phyloP scores from a whole-genome alignment of 192 early-diverging fungal genomes.

The Umbelopsis isabellina region DNA sequence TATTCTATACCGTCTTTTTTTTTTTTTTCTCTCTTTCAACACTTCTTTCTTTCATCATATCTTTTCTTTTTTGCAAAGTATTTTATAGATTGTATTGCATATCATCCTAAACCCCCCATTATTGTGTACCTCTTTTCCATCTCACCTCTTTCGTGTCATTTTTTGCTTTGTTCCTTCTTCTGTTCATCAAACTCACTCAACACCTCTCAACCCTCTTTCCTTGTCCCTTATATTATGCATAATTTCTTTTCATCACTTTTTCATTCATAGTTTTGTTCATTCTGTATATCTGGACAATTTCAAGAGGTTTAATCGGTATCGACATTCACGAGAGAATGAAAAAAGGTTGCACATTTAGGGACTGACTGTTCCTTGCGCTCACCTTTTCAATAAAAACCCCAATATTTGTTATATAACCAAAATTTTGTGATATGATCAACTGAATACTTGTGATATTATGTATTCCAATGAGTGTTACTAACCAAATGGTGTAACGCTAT shows the following conservation, averaged over 20 bases:
- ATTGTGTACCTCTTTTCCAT: constrained; percentile 20
- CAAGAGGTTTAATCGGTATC: constrained; percentile 23
- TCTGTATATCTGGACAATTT: constrained; percentile 24
- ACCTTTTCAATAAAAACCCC: constrained; percentile 9
- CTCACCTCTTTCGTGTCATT: constrained; percentile 20
- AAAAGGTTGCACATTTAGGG: constrained; percentile 17
- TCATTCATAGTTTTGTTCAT: constrained; percentile 18
- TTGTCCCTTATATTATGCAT: constrained; percentile 20
- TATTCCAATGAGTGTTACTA: no score
- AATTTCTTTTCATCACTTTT: constrained; percentile 25
- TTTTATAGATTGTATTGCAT: constrained; percentile 24
- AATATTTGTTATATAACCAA: no score
- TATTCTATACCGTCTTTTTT: constrained; percentile 22
- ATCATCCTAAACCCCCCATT: constrained; percentile 9
- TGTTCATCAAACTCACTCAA: constrained; percentile 17
- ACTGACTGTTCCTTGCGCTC: constrained; percentile 19
- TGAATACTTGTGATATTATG: no score
- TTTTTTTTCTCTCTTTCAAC: not conserved
- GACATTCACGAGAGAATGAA: constrained; percentile 17
- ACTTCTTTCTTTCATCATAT: not conserved
- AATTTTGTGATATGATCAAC: no score
- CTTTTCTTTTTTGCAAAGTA: constrained; percentile 10
- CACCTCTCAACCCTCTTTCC: constrained; percentile 6
- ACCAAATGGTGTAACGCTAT: no score
- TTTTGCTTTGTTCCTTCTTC: constrained; percentile 10